phyloP scores from a whole-genome alignment of 768 basidiomycete species.

The Calocera viscosa region DNA sequence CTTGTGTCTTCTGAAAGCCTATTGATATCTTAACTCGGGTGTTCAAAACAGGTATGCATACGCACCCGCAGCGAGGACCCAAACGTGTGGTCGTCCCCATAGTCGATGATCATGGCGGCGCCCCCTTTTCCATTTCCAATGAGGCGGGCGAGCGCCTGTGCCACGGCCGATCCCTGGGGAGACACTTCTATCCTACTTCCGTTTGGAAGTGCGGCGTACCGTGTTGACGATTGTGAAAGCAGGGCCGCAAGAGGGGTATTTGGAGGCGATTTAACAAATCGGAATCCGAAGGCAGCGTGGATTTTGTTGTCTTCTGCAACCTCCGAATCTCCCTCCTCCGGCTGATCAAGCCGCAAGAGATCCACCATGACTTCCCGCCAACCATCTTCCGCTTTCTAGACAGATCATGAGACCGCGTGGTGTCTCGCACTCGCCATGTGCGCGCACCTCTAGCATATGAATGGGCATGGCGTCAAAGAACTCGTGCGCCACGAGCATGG shows the following conservation, averaged over 20 bases:
- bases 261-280: slow-evolving; percentile 13
- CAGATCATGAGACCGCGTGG: neutral
- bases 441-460: slow-evolving; percentile 66
- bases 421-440: neutral
- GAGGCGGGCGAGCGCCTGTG: slow-evolving; percentile 53
- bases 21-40: neutral
- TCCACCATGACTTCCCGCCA: slow-evolving; percentile 80
- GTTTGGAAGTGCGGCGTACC: slow-evolving; percentile 54
- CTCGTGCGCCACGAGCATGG: slow-evolving; percentile 86
- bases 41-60: neutral
- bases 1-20: slow-evolving; percentile 86
- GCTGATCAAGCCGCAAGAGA: slow-evolving; percentile 31
- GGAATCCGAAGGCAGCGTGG: neutral
- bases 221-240: slow-evolving; percentile 38
- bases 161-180: slow-evolving; percentile 53
- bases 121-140: slow-evolving; percentile 29
- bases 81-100: slow-evolving; percentile 61
- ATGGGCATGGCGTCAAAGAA: slow-evolving; percentile 96
- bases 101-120: slow-evolving; percentile 73
- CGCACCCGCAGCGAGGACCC: slow-evolving; percentile 71
- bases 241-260: neutral
- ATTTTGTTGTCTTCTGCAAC: too few species aligned
- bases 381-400: slow-evolving; percentile 59
- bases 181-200: slow-evolving; percentile 76
- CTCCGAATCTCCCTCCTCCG: slow-evolving; percentile 20